Conservation (phyloP, 768 basidiomycete genomes). For the Suillus cothurnatus region DNA sequence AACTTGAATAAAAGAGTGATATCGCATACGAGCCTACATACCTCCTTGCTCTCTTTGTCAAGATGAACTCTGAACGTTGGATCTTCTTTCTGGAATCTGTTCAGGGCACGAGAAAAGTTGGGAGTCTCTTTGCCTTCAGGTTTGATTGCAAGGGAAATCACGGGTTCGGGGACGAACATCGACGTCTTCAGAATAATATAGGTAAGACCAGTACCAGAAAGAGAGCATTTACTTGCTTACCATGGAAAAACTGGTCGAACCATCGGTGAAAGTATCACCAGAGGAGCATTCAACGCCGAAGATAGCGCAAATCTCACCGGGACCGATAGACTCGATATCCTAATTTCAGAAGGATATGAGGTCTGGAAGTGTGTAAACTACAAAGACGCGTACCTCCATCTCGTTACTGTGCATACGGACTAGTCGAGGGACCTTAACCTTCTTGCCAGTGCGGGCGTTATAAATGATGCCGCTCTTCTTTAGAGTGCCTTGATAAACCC, state of each 20-base stretch:
- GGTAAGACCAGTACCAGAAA: neutral
- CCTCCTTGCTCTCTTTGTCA: constrained; percentile 93
- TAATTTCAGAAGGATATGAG: constrained; percentile 28
- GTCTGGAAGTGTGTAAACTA: neutral
- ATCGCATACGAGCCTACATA: constrained; percentile 44
- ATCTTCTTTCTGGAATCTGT: constrained; percentile 98
- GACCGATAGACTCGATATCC: constrained; percentile 93
- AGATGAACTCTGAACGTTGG: constrained; percentile 98
- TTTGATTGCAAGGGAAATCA: constrained; percentile 94
- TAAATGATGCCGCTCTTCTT: constrained; percentile 84
- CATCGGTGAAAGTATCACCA: constrained; percentile 97
- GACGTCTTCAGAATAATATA: constrained; percentile 61
- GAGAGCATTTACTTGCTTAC: constrained; percentile 42
- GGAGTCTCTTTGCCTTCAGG: constrained; percentile 92
- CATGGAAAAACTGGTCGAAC: constrained; percentile 90
- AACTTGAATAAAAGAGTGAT: constrained; percentile 6
- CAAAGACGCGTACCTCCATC: constrained; percentile 76
- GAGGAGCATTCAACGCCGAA: constrained; percentile 98
- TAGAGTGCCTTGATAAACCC: constrained; percentile 94
- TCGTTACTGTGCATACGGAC: constrained; percentile 99
- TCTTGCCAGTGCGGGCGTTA: constrained; percentile 95
- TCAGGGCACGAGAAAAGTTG: constrained; percentile 94
- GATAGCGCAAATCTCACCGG: constrained; percentile 99
- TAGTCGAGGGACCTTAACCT: constrained; percentile 92
- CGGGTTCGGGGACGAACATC: constrained; percentile 98